Conservation (phyloP, 2,329 filamentous ascomycete species). For the Talaromyces albobiverticillius region DNA sequence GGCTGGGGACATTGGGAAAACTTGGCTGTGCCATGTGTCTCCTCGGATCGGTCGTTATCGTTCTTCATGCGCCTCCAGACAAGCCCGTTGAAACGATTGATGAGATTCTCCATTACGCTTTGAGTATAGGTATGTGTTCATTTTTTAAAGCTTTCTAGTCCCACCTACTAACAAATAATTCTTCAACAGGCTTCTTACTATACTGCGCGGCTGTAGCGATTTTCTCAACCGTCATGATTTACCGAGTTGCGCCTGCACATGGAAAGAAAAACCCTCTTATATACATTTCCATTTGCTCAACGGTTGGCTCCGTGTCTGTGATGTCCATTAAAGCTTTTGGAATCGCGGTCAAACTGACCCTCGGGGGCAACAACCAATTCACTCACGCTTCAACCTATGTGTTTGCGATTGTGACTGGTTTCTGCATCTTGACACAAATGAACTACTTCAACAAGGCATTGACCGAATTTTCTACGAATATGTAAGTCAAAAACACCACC, state of each 20-base stretch:
- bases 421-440: constrained; percentile 98
- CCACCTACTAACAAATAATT: constrained; percentile 11
- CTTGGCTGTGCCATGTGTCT: constrained; percentile 94
- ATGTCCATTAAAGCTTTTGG: constrained; percentile 99
- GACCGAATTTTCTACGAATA: constrained; percentile 93
- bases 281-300: constrained; percentile 96
- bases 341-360: constrained; percentile 92
- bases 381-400: constrained; percentile 93
- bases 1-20: constrained; percentile 85
- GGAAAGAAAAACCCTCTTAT: constrained; percentile 95
- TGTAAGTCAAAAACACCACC: constrained; percentile 58
- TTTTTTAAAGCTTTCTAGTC: not conserved
- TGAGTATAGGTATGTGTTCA: constrained; percentile 71
- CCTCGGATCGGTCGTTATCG: constrained; percentile 94
- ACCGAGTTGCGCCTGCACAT: constrained; percentile 82
- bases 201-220: constrained; percentile 77
- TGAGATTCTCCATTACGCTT: constrained; percentile 83
- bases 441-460: constrained; percentile 99
- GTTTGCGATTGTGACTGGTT: constrained; percentile 86
- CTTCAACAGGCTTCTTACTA: constrained; percentile 71
- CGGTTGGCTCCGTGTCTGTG: constrained; percentile 93
- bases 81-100: constrained; percentile 88
- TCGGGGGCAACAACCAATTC: constrained; percentile 93
- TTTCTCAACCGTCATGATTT: constrained; percentile 94
- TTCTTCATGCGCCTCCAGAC: constrained; percentile 93